Evolutionary conservation across 345 rosid species (phyloP), one percentile per base, ranked within the genome.

Genomic region (Orychophragmus violaceus): DNA sequence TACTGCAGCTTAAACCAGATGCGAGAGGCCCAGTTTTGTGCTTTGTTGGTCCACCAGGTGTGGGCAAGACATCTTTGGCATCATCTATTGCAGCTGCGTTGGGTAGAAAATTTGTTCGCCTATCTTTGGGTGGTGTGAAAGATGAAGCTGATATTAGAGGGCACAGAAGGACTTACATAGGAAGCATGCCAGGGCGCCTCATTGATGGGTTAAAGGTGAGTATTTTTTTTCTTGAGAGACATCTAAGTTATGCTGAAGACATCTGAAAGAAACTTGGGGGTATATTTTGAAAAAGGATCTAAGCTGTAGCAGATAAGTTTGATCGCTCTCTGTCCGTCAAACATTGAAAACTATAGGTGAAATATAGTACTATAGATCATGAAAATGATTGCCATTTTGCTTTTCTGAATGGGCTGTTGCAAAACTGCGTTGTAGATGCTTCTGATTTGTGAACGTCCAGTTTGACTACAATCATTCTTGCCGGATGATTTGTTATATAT

Each of bases 81-180:
- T 87, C 97, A 46, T 94, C 97, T 8, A 90, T 94, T 74, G 94
- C 99, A 61, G 81, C 89, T 69, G 91, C 99, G 45, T 77, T 94
- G 80, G 99, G 97, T 50, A 85, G 96, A 81, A 90, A 90, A 76
- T 94, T 94, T 81, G 59, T 88, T 17, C 97, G 97, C 35, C 84
- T 94, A 69, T 90, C 99, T 69, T 88, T 94, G 66, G 99, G 99
- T 69, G 99, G 99, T 77, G 95, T 94, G 54, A 94, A 88, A 84
- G 99, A 94, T 72, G 99, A 94, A 83, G 97, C 97, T 63, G 99
- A 94, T 76, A 90, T 94, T 49, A 87, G 97, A 82, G 99, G 99
- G 71, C 99, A 94, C 65, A 79, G 99, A 78, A 87, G 99, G 77
- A 94, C 99, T 16, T 94, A 94, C 77, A 90, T 90, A 68, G 97